These are phyloP conservation scores for Earliella scabrosa DNA, from an alignment of 1,284 basidiomycete species.

Conservation along the genomic window DNA sequence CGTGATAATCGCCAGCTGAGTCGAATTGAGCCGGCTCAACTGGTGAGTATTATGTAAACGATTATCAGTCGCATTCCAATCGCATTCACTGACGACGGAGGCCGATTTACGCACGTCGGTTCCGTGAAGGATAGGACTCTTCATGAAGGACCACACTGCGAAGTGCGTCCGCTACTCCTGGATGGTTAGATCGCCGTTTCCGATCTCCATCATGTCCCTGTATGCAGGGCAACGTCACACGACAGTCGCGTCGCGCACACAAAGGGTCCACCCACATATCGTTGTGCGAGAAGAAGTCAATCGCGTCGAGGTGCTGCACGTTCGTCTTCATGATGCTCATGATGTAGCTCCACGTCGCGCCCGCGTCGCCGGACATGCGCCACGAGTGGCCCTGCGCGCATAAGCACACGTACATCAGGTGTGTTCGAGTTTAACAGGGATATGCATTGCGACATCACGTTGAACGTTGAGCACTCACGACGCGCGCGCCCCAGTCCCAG, in stretches of 20 bases:
- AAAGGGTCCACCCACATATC: conserved; percentile 43
- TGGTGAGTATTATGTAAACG: too few relatives aligned
- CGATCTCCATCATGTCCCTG: conserved; percentile 62
- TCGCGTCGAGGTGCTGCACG: conserved; percentile 43
- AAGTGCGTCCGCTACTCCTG: conserved; percentile 61
- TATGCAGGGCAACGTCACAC: background rate
- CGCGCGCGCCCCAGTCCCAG: conserved; percentile 58
- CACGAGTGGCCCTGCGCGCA: conserved; percentile 53
- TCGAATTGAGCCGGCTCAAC: conserved; percentile 44
- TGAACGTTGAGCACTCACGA: conserved; percentile 48
- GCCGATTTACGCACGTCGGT: conserved; percentile 46
- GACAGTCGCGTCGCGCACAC: background rate
- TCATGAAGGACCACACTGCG: conserved; percentile 58
- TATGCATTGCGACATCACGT: too few relatives aligned
- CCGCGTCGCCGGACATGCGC: conserved; percentile 57
- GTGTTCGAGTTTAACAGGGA: too few relatives aligned
- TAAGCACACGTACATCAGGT: too few relatives aligned
- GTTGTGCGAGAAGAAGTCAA: conserved; percentile 55
- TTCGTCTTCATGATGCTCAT: conserved; percentile 48
- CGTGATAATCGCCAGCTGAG: conserved; percentile 51
- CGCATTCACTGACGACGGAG: too few relatives aligned
- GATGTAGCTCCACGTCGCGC: conserved; percentile 53
- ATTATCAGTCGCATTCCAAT: too few relatives aligned
- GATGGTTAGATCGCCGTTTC: conserved; percentile 53
- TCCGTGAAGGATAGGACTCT: conserved; percentile 60